Evolutionary conservation across 495 filamentous ascomycete genomes (phyloP), one percentile per base, ranked within the genome.

Genomic region (Parmelia sp.): DNA sequence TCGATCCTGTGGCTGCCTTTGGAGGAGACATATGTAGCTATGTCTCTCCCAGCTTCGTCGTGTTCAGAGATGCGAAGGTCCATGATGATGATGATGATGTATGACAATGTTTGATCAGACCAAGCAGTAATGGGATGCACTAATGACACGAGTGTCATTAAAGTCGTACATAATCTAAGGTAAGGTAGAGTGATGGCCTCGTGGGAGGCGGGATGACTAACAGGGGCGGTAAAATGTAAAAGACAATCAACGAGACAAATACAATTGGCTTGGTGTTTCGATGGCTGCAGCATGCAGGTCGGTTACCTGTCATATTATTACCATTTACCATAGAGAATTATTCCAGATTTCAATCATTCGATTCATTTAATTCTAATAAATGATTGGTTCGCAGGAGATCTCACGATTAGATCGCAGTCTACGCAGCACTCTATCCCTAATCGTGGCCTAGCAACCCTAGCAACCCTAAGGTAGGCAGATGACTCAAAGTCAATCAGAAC

Each of bases 41-140:
- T 72, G 14, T 82, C 67, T 63, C 77, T 76, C 35, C 81, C 82
- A 15, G 83, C 77, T 66, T 82, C 79, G 66, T 85, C 82, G 33
- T 67, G 65, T 70, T 86, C 83, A 33, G 44, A 42, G 37, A 71
- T 67, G 17, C 45, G 51, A 36, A 59, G 31, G 10, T 37, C 51
- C 66, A 68, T 68, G 23, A 0, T 1, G 10, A 27, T 40, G 29
- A 29, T 31, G 9, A n/a, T 2, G 8, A n/a, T 45, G 6, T 17
- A 47, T 47, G 44, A 9, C 44, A 47, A 47, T 23, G 1, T 47
- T 23, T 47, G 21, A 47, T 4, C 10, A 45, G 39, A 42, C n/a
- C n/a, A 21, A 3, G 42, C 42, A 14, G 21, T 19, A 44, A 23
- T 47, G 21, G 11, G 40, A n/a, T 47, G 44, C n/a, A 44, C 40